Evolutionary conservation across 1,284 basidiomycete species (phyloP).

Genomic region (Ganoderma multipileum): DNA sequence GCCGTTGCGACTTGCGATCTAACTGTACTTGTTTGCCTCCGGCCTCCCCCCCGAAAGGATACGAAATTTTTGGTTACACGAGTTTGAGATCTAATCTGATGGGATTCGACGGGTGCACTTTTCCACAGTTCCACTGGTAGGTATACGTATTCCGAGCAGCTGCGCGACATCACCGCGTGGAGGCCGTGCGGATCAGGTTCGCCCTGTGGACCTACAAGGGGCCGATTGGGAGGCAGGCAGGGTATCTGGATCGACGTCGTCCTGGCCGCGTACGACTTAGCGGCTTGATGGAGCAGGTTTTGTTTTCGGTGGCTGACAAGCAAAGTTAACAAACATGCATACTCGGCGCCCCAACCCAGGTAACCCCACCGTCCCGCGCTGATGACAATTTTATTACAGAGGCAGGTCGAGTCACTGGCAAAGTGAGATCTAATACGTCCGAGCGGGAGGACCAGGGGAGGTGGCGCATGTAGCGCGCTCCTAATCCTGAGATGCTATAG

Average conservation of each 20-base stretch:
- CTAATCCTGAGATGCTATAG: not conserved
- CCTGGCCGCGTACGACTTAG: constrained; percentile 5
- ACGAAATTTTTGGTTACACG: constrained; percentile 9
- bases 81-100: constrained; percentile 26
- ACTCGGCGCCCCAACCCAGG: constrained; percentile 8
- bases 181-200: constrained; percentile 26
- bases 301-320: not conserved
- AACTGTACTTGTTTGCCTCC: constrained; percentile 23
- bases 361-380: constrained; percentile 8
- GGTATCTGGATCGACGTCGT: constrained; percentile 11
- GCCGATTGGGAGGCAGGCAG: constrained; percentile 16
- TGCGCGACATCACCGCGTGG: constrained; percentile 26
- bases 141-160: constrained; percentile 9
- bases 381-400: not conserved
- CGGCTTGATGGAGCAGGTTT: not conserved
- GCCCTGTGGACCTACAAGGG: constrained; percentile 30
- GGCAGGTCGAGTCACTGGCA: not conserved
- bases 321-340: constrained; percentile 13
- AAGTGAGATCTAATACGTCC: constrained; percentile 1
- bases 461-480: constrained; percentile 1
- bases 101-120: constrained; percentile 1
- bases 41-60: constrained; percentile 20
- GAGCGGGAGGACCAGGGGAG: constrained; percentile 7
- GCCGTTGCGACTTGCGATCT: constrained; percentile 14
- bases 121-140: not conserved